Percentiles rank a stretch among this genome's conserved stretches.
Conservation (phyloP, 73 alveolate genomes). For the Tetrahymena elliotti region DNA sequence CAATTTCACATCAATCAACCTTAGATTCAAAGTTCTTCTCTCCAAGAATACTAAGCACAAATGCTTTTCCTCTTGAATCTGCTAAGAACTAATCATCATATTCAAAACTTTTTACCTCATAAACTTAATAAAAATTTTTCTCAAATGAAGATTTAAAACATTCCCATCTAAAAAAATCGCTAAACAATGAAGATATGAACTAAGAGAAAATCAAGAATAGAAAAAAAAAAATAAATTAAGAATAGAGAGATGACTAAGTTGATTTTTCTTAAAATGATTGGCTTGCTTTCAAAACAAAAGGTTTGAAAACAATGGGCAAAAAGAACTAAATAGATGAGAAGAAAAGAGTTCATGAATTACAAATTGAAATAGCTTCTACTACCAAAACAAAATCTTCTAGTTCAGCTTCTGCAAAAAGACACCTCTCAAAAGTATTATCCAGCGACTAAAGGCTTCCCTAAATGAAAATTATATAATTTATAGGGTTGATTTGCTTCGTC, state of each 20-base stretch:
- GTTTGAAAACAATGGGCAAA: not conserved
- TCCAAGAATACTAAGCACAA: not conserved
- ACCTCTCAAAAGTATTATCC: not conserved
- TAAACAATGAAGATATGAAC: not conserved
- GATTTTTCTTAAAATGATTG: not conserved
- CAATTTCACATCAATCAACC: not conserved
- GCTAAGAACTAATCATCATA: not conserved
- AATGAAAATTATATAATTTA: not conserved
- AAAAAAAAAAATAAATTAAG: not conserved
- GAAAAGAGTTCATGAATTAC: not conserved
- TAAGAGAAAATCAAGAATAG: not conserved
- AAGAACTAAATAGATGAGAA: not conserved
- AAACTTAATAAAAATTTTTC: not conserved
- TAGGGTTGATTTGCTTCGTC: not conserved
- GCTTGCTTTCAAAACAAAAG: not conserved
- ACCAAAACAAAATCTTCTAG: not conserved
- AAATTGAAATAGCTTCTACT: not conserved
- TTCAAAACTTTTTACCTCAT: not conserved
- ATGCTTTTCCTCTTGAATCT: not conserved
- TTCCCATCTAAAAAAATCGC: not conserved
- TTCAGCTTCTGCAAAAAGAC: not conserved
- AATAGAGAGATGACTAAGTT: not conserved
- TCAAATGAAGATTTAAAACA: not conserved
- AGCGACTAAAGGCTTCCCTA: not conserved
- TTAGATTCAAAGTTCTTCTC: not conserved